Percentiles rank a stretch among this genome's conserved stretches.
Evolutionary conservation across 2,329 filamentous ascomycete species (phyloP).

Genomic region (Penicillium brasilianum): DNA sequence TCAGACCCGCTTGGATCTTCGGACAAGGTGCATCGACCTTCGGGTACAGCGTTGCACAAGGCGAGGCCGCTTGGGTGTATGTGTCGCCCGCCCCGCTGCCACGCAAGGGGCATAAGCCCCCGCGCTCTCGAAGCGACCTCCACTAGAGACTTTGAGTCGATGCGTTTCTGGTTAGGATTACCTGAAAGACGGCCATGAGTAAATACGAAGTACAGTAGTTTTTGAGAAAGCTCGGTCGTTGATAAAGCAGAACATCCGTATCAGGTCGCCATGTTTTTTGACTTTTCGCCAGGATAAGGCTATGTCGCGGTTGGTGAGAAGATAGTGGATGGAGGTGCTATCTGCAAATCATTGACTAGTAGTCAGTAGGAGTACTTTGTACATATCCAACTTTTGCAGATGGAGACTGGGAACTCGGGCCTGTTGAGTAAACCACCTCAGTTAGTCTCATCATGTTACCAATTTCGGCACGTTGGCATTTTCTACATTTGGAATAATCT

Average conservation of each 20-base stretch:
- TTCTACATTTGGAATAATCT: not conserved
- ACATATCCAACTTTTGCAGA: not conserved
- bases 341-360: not conserved
- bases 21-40: not conserved
- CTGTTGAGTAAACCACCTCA: too few species aligned
- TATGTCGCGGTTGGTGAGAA: not conserved
- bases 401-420: not conserved
- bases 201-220: too few species aligned
- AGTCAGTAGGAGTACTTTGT: too few species aligned
- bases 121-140: constrained; percentile 1
- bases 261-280: not conserved
- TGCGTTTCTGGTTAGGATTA: not conserved
- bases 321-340: not conserved
- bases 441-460: not conserved
- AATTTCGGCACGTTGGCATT: not conserved
- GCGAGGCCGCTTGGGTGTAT: not conserved
- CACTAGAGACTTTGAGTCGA: not conserved
- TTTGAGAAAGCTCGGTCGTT: not conserved
- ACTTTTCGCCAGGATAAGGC: constrained; percentile 5
- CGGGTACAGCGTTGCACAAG: not conserved
- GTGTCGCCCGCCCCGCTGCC: not conserved
- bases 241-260: not conserved
- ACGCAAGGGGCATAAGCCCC: constrained; percentile 10
- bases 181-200: not conserved
- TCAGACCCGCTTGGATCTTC: not conserved